Conservation (phyloP, 2,329 filamentous ascomycete genomes). For the Coniochaeta pulveracea region DNA sequence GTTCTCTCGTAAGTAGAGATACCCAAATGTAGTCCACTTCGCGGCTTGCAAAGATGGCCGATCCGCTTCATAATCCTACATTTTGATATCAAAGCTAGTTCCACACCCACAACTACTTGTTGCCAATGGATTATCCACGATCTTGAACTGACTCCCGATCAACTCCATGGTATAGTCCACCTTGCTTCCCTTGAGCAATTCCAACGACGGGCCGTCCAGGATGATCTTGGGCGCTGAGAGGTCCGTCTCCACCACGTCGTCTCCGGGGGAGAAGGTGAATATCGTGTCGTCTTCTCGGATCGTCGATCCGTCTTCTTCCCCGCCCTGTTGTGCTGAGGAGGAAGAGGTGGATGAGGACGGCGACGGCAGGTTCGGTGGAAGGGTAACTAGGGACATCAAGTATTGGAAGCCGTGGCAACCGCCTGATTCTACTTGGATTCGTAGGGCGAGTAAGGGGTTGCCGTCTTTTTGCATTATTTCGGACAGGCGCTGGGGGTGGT, state of each 20-base stretch:
- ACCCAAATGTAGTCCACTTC: too few species aligned
- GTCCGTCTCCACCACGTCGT: slow-evolving; percentile 27
- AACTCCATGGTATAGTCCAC: slow-evolving; percentile 95
- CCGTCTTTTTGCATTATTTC: slow-evolving; percentile 62
- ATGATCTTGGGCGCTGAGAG: slow-evolving; percentile 60
- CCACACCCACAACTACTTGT: slow-evolving; percentile 95
- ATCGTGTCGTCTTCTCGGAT: slow-evolving; percentile 72
- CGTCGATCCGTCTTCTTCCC: slow-evolving; percentile 18
- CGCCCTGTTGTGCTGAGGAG: slow-evolving; percentile 12
- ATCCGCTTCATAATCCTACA: too few species aligned
- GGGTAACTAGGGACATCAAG: slow-evolving; percentile 71
- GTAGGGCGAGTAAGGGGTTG: slow-evolving; percentile 76
- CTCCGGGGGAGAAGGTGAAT: slow-evolving; percentile 56
- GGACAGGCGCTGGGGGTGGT: slow-evolving; percentile 63
- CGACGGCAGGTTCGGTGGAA: slow-evolving; percentile 27
- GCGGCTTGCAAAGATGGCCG: background rate
- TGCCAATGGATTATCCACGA: slow-evolving; percentile 83
- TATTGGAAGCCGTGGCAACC: slow-evolving; percentile 99
- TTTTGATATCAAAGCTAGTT: slow-evolving; percentile 91
- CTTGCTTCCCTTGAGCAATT: slow-evolving; percentile 84
- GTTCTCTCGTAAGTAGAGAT: too few species aligned
- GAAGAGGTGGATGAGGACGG: slow-evolving; percentile 7
- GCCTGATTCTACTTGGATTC: slow-evolving; percentile 83
- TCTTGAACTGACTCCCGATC: slow-evolving; percentile 84
- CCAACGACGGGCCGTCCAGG: slow-evolving; percentile 77